Evolutionary conservation across 257 asterid species (phyloP).

Genomic region (Mentha longifolia): DNA sequence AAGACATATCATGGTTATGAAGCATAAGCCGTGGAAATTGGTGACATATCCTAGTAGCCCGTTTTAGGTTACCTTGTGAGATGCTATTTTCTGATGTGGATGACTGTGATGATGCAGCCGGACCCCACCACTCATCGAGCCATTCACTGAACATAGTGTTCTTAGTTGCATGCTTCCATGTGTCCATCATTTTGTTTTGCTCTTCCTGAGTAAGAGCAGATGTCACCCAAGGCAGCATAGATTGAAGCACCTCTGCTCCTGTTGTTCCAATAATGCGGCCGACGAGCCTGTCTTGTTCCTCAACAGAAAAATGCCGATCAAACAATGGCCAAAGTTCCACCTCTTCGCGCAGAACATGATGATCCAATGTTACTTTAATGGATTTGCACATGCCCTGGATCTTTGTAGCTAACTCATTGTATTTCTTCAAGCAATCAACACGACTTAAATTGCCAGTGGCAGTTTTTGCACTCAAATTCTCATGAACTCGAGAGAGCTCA

Average conservation of each 20-base stretch:
- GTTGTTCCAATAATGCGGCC: slow-evolving; percentile 97
- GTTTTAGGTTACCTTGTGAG: slow-evolving; percentile 54
- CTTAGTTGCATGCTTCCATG: slow-evolving; percentile 94
- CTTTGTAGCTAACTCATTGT: slow-evolving; percentile 83
- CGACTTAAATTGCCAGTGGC: slow-evolving; percentile 42
- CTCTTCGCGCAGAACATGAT: slow-evolving; percentile 93
- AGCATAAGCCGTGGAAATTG: slow-evolving; percentile 13
- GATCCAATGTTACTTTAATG: slow-evolving; percentile 93
- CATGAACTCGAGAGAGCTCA: slow-evolving; percentile 72
- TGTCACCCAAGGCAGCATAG: slow-evolving; percentile 99
- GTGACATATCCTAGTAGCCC: slow-evolving; percentile 23
- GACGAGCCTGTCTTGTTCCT: slow-evolving; percentile 92
- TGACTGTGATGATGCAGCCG: slow-evolving; percentile 47
- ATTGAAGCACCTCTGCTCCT: slow-evolving; percentile 97
- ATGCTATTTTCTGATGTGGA: slow-evolving; percentile 54
- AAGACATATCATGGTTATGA: slow-evolving; percentile 18
- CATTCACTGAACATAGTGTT: slow-evolving; percentile 98
- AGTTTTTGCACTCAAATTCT: slow-evolving; percentile 51
- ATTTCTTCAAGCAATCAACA: slow-evolving; percentile 53
- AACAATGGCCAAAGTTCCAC: slow-evolving; percentile 97
- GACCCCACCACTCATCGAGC: slow-evolving; percentile 99
- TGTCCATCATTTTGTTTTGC: slow-evolving; percentile 94
- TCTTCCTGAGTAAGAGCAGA: slow-evolving; percentile 97
- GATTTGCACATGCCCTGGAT: slow-evolving; percentile 98
- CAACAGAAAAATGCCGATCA: slow-evolving; percentile 88